Conservation (phyloP, 805 yeast genomes). For the Danielozyma ontarioensis region DNA sequence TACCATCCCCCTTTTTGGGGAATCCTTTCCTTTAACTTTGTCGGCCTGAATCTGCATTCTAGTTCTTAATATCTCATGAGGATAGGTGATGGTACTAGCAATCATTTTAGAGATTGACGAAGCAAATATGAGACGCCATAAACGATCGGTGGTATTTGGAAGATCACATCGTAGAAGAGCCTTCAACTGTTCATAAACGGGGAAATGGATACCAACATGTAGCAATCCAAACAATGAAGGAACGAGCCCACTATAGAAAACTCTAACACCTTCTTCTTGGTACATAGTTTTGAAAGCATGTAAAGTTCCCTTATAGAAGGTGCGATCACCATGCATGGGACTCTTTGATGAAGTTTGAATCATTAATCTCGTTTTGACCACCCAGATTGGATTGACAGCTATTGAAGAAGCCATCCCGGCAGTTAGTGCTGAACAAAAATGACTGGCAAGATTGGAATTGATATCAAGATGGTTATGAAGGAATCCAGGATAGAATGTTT, state of each 20-base stretch:
- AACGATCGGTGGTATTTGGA: conserved; percentile 5
- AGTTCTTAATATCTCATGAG: conserved; percentile 92
- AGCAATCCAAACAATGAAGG: conserved; percentile 87
- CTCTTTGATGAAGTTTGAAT: conserved; percentile 46
- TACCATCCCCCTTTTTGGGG: conserved; percentile 10
- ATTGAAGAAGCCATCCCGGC: conserved; percentile 88
- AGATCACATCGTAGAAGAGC: conserved; percentile 26
- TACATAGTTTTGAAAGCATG: conserved; percentile 84
- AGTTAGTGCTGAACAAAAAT: conserved; percentile 63
- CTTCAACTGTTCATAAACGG: conserved; percentile 82
- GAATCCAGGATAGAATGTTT: conserved; percentile 45
- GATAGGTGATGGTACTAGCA: conserved; percentile 86
- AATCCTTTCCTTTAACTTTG: conserved; percentile 11
- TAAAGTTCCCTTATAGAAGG: conserved; percentile 66
- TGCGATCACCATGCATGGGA: conserved; percentile 4
- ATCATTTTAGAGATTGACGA: conserved; percentile 80
- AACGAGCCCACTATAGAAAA: conserved; percentile 83
- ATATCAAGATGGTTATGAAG: conserved; percentile 23
- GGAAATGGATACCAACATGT: conserved; percentile 96
- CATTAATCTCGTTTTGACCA: conserved; percentile 92
- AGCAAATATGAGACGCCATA: conserved; percentile 44
- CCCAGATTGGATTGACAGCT: conserved; percentile 95
- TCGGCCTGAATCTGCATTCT: conserved; percentile 67
- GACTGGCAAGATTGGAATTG: conserved; percentile 25
- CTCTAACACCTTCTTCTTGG: conserved; percentile 67